Evolutionary conservation across 768 basidiomycete species (phyloP).

Genomic region (Xerocomus brunneocitrinus): DNA sequence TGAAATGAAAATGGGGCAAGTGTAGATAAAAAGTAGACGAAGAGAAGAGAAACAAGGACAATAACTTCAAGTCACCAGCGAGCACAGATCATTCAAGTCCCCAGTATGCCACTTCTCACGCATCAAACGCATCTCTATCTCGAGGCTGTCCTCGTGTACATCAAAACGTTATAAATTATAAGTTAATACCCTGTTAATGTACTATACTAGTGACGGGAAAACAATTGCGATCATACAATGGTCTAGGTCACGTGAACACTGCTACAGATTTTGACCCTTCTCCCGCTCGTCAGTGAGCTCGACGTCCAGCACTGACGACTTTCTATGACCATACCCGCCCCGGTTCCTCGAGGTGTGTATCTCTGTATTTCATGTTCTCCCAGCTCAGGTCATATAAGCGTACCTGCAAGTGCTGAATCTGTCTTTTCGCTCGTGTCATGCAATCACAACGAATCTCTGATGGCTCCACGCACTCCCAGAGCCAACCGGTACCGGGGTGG

Average conservation of each 20-base stretch:
- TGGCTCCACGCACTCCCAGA: not conserved
- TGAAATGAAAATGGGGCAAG: constrained; percentile 16
- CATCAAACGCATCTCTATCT: not conserved
- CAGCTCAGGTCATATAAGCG: constrained; percentile 1
- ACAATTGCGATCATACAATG: no score
- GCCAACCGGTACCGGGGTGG: constrained; percentile 36
- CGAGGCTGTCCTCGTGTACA: no score
- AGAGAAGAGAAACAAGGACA: no score
- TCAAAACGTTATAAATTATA: no score
- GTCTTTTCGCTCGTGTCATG: constrained; percentile 11
- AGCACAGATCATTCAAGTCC: no score
- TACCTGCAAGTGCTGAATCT: constrained; percentile 2
- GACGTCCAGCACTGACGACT: not conserved
- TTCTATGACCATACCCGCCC: not conserved
- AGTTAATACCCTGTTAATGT: no score
- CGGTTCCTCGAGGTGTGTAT: constrained; percentile 9
- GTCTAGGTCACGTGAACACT: constrained; percentile 14
- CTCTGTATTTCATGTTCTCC: not conserved
- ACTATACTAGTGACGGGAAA: no score
- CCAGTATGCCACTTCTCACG: not conserved
- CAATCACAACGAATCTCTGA: constrained; percentile 13
- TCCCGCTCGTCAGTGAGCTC: not conserved
- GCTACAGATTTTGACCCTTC: no score
- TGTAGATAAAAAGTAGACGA: no score
- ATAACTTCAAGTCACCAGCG: no score